A percentile compares a stretch with the other conserved stretches of the same genome.
Evolutionary conservation across 1,284 basidiomycete genomes (phyloP).

Genomic region (Athelia sp.): DNA sequence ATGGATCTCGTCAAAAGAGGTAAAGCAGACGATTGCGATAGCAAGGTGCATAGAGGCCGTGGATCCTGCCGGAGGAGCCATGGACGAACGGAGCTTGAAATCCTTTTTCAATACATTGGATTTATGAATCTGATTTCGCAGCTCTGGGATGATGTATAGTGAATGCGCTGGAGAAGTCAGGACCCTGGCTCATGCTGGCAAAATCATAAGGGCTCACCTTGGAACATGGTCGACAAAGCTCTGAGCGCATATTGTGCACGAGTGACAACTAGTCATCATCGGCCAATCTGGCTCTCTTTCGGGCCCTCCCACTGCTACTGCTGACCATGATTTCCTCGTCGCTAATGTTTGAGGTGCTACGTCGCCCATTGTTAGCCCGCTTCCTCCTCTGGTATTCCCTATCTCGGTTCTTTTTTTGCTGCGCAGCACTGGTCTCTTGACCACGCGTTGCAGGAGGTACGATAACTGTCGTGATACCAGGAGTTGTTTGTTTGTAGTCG

Average conservation of each 20-base stretch:
- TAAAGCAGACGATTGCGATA: conserved; percentile 62
- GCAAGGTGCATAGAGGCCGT: conserved; percentile 67
- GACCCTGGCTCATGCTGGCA: neutral
- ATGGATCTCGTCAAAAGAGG: conserved; percentile 71
- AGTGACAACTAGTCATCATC: conserved; percentile 44
- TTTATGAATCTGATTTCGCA: conserved; percentile 16
- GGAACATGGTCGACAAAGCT: conserved; percentile 19
- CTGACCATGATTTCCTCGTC: conserved; percentile 61
- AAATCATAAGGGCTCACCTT: neutral
- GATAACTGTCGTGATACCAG: conserved; percentile 67
- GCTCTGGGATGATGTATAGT: too few relatives aligned
- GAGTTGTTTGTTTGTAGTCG: conserved; percentile 54
- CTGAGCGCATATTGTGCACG: too few relatives aligned
- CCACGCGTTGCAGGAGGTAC: conserved; percentile 65
- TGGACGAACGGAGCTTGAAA: conserved; percentile 47
- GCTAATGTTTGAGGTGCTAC: conserved; percentile 55
- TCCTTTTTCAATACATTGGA: conserved; percentile 53
- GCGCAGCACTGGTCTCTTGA: conserved; percentile 61
- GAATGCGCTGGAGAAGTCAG: neutral
- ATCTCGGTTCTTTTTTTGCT: conserved; percentile 68
- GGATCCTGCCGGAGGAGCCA: conserved; percentile 61
- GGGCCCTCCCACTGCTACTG: conserved; percentile 45
- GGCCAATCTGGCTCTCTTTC: conserved; percentile 56
- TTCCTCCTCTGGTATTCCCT: conserved; percentile 74
- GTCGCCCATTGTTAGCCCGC: conserved; percentile 51